Evolutionary conservation across 2,329 filamentous ascomycete species (phyloP), one percentile per base, ranked within the genome.

Genomic region (Tolypocladium inflatum): DNA sequence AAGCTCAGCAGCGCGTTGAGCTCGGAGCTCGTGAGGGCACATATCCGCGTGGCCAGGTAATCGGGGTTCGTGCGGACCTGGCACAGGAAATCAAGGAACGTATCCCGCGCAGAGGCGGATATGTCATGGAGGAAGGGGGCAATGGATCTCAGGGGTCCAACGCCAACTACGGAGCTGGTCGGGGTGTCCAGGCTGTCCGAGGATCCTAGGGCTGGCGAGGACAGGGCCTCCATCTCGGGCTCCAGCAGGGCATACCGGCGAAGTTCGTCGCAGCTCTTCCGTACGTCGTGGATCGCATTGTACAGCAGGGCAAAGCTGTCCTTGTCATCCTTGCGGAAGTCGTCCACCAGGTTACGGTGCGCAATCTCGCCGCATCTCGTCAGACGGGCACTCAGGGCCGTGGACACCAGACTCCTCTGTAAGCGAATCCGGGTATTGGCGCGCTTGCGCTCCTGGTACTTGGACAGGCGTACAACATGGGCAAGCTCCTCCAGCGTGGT

Each of bases 31-130:
- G 86, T 86, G 64, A 99, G 78, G 66, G 83, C 85, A 70, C 85
- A 86, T 63, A 99, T 81, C 63, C 92, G 85, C 62, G 89, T 86
- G 67, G 93, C 90, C 71, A 99, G 73, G 73, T 95, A 97, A 67
- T 92, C 86, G 42, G 91, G 87, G 70, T 96, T 92, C 62, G 88
- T 91, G 65, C 93, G 86, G 62, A 97, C 82, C 72, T 90, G 84
- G 54, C 84, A 87, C 65, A 97, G 76, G 68, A 97, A 93, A 61
- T 85, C 83, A 59, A 97, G 71, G 59, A 97, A 84, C 50, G 87
- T 84, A 61, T 90, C 84, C 68, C 90, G 81, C 58, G 90, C 85
- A 61, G 88, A 85, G 58, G 84, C 78, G 55, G 91, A 89, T 55
- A 97, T 82, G 67, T 91, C 86, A 69, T 88, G 83, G 56, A 89